Conservation (phyloP, 2,329 filamentous ascomycete species). For the Pseudogymnoascus sp. region DNA sequence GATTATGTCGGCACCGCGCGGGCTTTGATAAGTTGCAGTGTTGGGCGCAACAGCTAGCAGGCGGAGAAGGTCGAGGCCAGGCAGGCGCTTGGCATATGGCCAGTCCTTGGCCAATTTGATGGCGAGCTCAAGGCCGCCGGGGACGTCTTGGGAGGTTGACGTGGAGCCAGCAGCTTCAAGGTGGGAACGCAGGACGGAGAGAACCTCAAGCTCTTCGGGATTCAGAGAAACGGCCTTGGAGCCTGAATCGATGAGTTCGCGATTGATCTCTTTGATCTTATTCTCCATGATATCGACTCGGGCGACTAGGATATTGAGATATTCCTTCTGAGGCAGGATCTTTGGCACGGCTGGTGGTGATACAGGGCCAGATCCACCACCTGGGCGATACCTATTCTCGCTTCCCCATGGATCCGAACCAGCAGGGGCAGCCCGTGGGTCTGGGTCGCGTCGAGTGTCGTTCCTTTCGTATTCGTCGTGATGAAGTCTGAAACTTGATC, state of each 20-base stretch:
- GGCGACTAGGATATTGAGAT: constrained; percentile 68
- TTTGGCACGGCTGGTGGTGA: constrained; percentile 44
- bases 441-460: constrained; percentile 63
- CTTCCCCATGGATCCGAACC: constrained; percentile 70
- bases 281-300: constrained; percentile 68
- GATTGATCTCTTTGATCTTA: constrained; percentile 70
- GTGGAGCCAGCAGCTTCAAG: constrained; percentile 48
- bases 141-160: constrained; percentile 38
- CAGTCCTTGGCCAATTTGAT: constrained; percentile 70
- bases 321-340: constrained; percentile 70
- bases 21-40: constrained; percentile 54
- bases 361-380: constrained; percentile 42
- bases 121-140: constrained; percentile 54
- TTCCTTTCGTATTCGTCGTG: constrained; percentile 78
- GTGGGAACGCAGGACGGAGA: constrained; percentile 55
- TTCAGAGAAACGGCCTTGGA: constrained; percentile 70
- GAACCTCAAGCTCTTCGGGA: constrained; percentile 57
- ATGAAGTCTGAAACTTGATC: constrained; percentile 94
- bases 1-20: constrained; percentile 51
- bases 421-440: constrained; percentile 33
- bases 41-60: constrained; percentile 65
- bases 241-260: constrained; percentile 62
- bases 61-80: constrained; percentile 82
- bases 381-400: constrained; percentile 72
- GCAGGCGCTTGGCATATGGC: constrained; percentile 74